phyloP scores from a whole-genome alignment of 1,139 yeast genomes.

The Debaryomyces robertsiae region DNA sequence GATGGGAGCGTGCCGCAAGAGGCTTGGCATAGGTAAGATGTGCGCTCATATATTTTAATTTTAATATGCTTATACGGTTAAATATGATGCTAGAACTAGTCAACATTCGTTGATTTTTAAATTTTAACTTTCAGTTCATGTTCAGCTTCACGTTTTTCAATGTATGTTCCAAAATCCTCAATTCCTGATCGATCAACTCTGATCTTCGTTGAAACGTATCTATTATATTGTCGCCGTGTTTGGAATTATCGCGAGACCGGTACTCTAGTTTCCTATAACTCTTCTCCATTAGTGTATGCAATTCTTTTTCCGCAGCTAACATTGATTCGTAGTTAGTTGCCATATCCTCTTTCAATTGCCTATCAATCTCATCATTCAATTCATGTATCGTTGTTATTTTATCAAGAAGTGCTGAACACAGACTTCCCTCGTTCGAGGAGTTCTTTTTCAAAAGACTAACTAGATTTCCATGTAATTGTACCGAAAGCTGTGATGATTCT shows the following conservation, averaged over 20 bases:
- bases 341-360: constrained; percentile 35
- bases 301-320: constrained; percentile 22
- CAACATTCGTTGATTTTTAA: neutral
- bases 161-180: constrained; percentile 49
- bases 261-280: constrained; percentile 18
- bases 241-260: constrained; percentile 5
- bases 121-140: constrained; percentile 4
- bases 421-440: constrained; percentile 25
- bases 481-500: constrained; percentile 31
- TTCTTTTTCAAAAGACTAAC: constrained; percentile 29
- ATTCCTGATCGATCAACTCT: constrained; percentile 48
- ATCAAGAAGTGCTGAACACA: constrained; percentile 34
- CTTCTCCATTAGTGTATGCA: constrained; percentile 23
- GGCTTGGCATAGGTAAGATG: constrained; percentile 36
- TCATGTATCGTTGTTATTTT: constrained; percentile 50
- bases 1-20: constrained; percentile 61
- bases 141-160: constrained; percentile 21
- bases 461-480: constrained; percentile 31
- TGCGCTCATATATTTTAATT: neutral
- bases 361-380: constrained; percentile 40
- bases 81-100: too few relatives aligned
- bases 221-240: neutral
- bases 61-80: neutral
- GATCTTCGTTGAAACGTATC: constrained; percentile 43
- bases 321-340: constrained; percentile 29